Conservation (phyloP, 2,329 filamentous ascomycete genomes). For the Fusarium ambrosium region DNA sequence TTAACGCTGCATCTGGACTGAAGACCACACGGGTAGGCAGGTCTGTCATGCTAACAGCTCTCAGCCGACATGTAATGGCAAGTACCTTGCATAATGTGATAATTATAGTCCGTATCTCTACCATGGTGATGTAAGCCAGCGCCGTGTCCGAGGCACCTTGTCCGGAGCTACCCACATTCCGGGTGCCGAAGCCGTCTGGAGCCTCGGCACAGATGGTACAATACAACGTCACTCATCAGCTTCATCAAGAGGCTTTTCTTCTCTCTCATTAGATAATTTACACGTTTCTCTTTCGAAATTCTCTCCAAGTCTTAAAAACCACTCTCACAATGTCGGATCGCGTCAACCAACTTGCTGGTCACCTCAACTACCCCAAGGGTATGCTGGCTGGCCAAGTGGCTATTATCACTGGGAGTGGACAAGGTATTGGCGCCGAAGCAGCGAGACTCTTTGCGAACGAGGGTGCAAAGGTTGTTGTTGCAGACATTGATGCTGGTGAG, state of each 20-base stretch:
- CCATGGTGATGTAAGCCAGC: background rate
- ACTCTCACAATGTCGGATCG: constrained; percentile 65
- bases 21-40: background rate
- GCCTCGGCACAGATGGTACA: constrained; percentile 45
- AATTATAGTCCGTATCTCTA: background rate
- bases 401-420: constrained; percentile 88
- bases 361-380: constrained; percentile 86
- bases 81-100: background rate
- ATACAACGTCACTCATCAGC: constrained; percentile 13
- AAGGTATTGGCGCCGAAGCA: constrained; percentile 89
- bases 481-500: constrained; percentile 83
- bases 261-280: background rate
- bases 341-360: constrained; percentile 78
- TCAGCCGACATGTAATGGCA: background rate
- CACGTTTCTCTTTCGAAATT: background rate
- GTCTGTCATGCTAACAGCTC: background rate
- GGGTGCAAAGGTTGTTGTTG: constrained; percentile 85
- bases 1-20: background rate
- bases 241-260: background rate
- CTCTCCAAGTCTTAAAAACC: background rate
- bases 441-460: constrained; percentile 88
- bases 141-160: constrained; percentile 3
- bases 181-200: constrained; percentile 39
- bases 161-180: constrained; percentile 43
- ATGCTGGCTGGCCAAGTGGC: constrained; percentile 84